Conservation (phyloP, 2,329 filamentous ascomycete species). For the Ploettnerulaceae sp. region DNA sequence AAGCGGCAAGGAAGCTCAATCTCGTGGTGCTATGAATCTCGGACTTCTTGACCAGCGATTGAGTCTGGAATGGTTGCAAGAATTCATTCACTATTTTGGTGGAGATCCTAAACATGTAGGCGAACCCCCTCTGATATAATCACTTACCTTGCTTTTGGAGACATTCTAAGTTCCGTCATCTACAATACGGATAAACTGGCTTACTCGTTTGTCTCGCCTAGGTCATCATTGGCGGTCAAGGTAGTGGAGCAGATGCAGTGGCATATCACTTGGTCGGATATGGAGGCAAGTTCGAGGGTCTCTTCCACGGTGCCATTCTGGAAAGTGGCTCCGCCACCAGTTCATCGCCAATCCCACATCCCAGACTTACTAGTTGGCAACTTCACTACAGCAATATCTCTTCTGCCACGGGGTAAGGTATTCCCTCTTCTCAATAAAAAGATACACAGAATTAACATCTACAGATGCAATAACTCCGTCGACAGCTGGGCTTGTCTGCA, state of each 20-base stretch:
- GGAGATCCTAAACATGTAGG: conserved; percentile 37
- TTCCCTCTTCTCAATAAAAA: background rate
- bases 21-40: conserved; percentile 42
- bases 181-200: background rate
- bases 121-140: background rate
- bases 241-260: conserved; percentile 13
- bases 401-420: conserved; percentile 10
- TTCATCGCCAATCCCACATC: conserved; percentile 11
- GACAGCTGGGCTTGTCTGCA: conserved; percentile 15
- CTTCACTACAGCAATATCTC: conserved; percentile 8
- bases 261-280: conserved; percentile 16
- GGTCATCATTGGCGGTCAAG: conserved; percentile 20
- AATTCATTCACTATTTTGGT: conserved; percentile 46
- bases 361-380: conserved; percentile 10
- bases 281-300: conserved; percentile 1
- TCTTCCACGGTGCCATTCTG: conserved; percentile 15
- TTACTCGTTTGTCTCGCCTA: background rate
- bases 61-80: conserved; percentile 52
- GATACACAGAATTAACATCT: background rate
- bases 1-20: conserved; percentile 7
- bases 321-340: conserved; percentile 15
- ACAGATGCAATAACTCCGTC: conserved; percentile 3
- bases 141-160: too few species aligned
- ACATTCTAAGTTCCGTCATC: background rate
- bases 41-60: conserved; percentile 57